Base-by-base conservation (phyloP, 1,284 basidiomycete species). In the Cutaneotrichosporon arboriforme region DNA sequence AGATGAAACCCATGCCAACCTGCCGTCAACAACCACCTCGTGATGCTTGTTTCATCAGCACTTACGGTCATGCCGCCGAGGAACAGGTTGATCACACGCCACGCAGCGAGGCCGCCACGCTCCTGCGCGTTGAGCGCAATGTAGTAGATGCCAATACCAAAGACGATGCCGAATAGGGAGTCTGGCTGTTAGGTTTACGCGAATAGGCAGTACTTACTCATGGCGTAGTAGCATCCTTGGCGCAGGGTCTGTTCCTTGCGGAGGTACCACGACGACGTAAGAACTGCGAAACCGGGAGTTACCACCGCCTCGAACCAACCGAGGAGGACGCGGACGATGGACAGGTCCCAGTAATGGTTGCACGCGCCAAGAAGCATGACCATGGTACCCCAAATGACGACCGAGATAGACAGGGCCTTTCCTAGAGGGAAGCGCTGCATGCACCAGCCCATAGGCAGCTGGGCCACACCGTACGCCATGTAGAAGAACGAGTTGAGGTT, bases 31-130 rank as follows among this genome's bases (percentile, higher is more conserved):
- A 5, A 26, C n/a, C n/a, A n/a, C n/a, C n/a, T n/a, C n/a, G n/a
- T n/a, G 36, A 64, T 49, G 23, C 10, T 31, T 31, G 7, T 31
- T 10, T 5, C 7, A 31, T 31, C 26, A 31, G 7, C 5, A 31
- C 26, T 31, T 10, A 31, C 53, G 21, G 66, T 68, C 9, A 57
- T 18, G 7, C 51, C 62, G 22, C 66, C 66, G 17, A 68, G 61
- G 59, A 68, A 68, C 36, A 62, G 61, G 54, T 65, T 65, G 60
- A 68, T 68, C 10, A 60, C 62, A 15, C 65, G 51, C 66, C 66
- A 66, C 0, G 54, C 64, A 15, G 59, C 56, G 4, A 61, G 43
- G 2, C 47, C 51, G 33, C 64, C 64, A 4, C 46, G 15, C 41
- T 52, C 39, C 40, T 64, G 48, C 2, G 64, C 51, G n/a, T 57